These are phyloP conservation scores for Phialophora chinensis DNA, from an alignment of 2,329 filamentous ascomycete species.

Conservation along the genomic window DNA sequence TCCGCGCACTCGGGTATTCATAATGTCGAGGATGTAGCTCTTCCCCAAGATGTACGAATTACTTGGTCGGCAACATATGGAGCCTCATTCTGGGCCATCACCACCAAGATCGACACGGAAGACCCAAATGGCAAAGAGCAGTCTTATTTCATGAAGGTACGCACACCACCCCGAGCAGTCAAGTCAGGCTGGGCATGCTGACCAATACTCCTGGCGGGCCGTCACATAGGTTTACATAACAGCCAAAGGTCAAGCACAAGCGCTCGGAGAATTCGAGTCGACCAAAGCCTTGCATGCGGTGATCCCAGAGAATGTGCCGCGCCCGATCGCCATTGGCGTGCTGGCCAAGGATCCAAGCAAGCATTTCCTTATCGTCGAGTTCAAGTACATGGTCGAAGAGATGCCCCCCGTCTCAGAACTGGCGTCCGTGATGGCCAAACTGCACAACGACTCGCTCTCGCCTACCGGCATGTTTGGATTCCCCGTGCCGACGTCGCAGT, in stretches of 20 bases:
- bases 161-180: too few species aligned
- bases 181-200: too few species aligned
- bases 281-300: not conserved
- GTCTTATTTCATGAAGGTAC: not conserved
- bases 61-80: not conserved
- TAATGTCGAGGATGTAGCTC: too few species aligned
- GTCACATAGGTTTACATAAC: not conserved
- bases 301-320: not conserved
- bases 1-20: too few species aligned
- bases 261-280: not conserved
- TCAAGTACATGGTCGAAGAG: not conserved
- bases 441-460: not conserved
- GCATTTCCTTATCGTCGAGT: conserved; percentile 1
- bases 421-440: not conserved
- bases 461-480: conserved; percentile 26
- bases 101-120: not conserved
- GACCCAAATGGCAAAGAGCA: not conserved
- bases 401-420: not conserved
- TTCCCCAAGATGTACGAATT: too few species aligned
- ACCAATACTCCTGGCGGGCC: too few species aligned
- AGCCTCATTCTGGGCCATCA: conserved; percentile 1
- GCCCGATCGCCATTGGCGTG: not conserved
- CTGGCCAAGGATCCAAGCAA: not conserved
- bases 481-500: conserved; percentile 36
- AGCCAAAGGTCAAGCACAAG: not conserved